These are phyloP conservation scores for Pseudocercospora pini-densiflorae DNA, from an alignment of 2,329 filamentous ascomycete genomes.

Conservation along the genomic window DNA sequence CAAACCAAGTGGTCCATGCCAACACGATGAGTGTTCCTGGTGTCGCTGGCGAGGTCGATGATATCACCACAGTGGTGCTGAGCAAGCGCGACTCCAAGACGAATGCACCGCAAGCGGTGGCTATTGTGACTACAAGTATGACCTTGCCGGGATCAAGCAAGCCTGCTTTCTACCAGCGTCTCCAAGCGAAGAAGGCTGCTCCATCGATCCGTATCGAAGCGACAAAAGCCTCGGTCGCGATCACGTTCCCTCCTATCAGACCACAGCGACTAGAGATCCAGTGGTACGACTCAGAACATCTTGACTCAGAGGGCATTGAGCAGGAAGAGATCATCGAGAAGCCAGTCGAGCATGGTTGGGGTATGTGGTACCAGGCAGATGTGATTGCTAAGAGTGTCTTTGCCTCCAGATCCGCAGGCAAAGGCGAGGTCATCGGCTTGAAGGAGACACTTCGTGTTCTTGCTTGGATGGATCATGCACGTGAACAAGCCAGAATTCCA, in stretches of 20 bases:
- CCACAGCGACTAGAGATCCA: constrained; percentile 34
- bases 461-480: constrained; percentile 12
- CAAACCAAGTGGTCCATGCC: constrained; percentile 30
- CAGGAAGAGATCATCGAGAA: constrained; percentile 34
- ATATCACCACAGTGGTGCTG: constrained; percentile 37
- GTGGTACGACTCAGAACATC: constrained; percentile 34
- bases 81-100: constrained; percentile 26
- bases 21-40: constrained; percentile 30
- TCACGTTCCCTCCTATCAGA: constrained; percentile 37
- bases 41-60: constrained; percentile 36
- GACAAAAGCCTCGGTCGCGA: constrained; percentile 34
- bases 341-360: constrained; percentile 35
- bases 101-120: constrained; percentile 18
- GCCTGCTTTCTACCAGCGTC: constrained; percentile 30
- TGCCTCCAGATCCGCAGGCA: background rate
- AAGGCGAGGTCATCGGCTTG: constrained; percentile 12
- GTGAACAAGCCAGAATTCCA: constrained; percentile 6
- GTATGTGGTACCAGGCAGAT: constrained; percentile 40
- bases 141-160: constrained; percentile 33
- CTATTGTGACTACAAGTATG: constrained; percentile 35
- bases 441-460: constrained; percentile 17
- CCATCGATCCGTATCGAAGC: constrained; percentile 23
- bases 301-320: constrained; percentile 35
- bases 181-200: constrained; percentile 22
- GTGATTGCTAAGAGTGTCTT: constrained; percentile 30